Percentiles rank a stretch among this genome's conserved stretches.
Conservation (phyloP, 2,329 filamentous ascomycete genomes). For the Aspergillus chevalieri region DNA sequence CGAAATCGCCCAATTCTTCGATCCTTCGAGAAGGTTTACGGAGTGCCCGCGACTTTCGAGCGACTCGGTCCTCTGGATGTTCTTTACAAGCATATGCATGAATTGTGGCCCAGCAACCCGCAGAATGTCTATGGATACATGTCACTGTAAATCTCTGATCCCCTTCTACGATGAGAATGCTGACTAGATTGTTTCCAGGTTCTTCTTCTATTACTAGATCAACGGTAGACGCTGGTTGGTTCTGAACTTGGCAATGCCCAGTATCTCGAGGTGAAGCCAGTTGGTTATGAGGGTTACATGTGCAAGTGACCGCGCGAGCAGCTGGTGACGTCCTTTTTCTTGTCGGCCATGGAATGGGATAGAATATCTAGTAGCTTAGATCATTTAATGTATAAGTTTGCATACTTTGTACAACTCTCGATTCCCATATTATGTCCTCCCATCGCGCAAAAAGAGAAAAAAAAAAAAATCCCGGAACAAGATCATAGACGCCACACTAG, state of each 20-base stretch:
- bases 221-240: constrained; percentile 8
- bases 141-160: constrained; percentile 3
- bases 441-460: no score
- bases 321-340: no score
- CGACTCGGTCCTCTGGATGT: constrained; percentile 22
- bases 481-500: no score
- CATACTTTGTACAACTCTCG: no score
- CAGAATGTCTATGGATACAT: constrained; percentile 12
- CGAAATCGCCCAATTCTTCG: constrained; percentile 19
- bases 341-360: no score
- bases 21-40: constrained; percentile 22
- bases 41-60: constrained; percentile 14
- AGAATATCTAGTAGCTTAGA: no score
- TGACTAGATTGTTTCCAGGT: constrained; percentile 1
- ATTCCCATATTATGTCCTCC: no score
- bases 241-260: constrained; percentile 6
- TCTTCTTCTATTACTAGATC: constrained; percentile 14
- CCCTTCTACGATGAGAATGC: not conserved
- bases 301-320: no score
- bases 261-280: constrained; percentile 4
- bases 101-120: constrained; percentile 8
- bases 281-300: constrained; percentile 4
- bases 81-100: constrained; percentile 21
- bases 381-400: no score
- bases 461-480: no score